Evolutionary conservation across 768 basidiomycete species (phyloP), one percentile per base, ranked within the genome.

Genomic region (Auricularia sp.): DNA sequence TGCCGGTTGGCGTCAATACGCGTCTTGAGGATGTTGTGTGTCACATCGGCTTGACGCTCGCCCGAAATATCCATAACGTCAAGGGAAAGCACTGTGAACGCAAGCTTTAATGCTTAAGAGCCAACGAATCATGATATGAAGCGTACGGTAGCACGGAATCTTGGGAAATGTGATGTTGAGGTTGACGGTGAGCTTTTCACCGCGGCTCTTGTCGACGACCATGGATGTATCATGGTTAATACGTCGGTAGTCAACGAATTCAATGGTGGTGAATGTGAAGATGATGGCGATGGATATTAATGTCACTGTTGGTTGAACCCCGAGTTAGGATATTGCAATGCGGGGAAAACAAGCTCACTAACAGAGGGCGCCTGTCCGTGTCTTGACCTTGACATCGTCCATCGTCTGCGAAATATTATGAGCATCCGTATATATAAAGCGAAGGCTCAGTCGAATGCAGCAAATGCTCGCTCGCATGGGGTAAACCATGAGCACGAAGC

Each of bases 361-460:
- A 96, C 94, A 80, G 70, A 94, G 80, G 69, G 92, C 96, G 69
- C 92, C 95, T 58, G 91, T 93, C 65, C 94, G 86, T 39, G 97
- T 98, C 82, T 94, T 94, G 78, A 99, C 92, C 79, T 98, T 98
- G 68, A 99, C 97, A 81, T 99, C 97, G 73, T 98, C 97, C 75
- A 92, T 92, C 44, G 97, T 99, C 96, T 99, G 71, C 37, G 59
- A 56, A 63, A 29, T 51, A 18, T 51, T 2, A 51, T 51, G 6
- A 51, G 47, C 47, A 58, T 2, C 18, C 14, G 65, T 61, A 63
- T 35, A 45, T 29, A 29, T 29, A 29, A 29, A 29, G 29, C 29
- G 29, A 29, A 29, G 29, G 29, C 29, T 29, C 29, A 29, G 8
- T 42, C 7, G 39, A 14, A 7, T 42, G 39, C 29, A 42, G 39